Base-by-base conservation (phyloP, 495 filamentous ascomycete species). In the Talaromyces liani region DNA sequence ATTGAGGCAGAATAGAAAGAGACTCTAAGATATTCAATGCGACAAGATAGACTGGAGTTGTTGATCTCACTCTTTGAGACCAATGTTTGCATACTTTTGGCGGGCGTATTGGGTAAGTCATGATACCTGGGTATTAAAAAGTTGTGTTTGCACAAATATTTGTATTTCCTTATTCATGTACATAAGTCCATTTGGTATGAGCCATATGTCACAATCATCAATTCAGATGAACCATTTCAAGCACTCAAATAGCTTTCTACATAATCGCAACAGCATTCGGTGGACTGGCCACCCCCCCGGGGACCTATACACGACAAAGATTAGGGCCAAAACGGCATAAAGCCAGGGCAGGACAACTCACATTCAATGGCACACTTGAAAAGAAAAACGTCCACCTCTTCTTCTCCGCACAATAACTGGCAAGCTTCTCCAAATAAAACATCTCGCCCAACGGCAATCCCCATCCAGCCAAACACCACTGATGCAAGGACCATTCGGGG, bases 391-490 rank as follows among this genome's bases (percentile, higher is more conserved):
- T 79, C 72, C 78, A 84, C 61, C 78, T 70, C 14, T 70, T 68
- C 55, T 70, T 67, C 54, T 73, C 66, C 65, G 73, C 70, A 63
- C 82, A 84, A 58, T 75, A 70, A 65, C 66, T 54, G 14, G 70
- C 75, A 49, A 85, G 66, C 45, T 72, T 72, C 72, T 84, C 80
- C 66, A 84, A 65, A 67, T 85, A 77, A 74, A 83, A 85, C 73
- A 84, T 71, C 69, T 85, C 83, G 6, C 83, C 81, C 66, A 85
- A 79, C 1, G 83, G 83, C 41, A 77, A 72, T 2, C 83, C 83
- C 81, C 80, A 85, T 29, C 80, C 79, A 1, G 73, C 77, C 16
- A 85, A 67, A 7, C 81, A 65, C 76, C 76, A 82, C 62, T 85
- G 74, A 68, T 84, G 82, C 57, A 84, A 62, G 34, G 60, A 62